These are phyloP conservation scores for Ehretia macrophylla DNA, from an alignment of 257 asterid species.

Conservation along the genomic window DNA sequence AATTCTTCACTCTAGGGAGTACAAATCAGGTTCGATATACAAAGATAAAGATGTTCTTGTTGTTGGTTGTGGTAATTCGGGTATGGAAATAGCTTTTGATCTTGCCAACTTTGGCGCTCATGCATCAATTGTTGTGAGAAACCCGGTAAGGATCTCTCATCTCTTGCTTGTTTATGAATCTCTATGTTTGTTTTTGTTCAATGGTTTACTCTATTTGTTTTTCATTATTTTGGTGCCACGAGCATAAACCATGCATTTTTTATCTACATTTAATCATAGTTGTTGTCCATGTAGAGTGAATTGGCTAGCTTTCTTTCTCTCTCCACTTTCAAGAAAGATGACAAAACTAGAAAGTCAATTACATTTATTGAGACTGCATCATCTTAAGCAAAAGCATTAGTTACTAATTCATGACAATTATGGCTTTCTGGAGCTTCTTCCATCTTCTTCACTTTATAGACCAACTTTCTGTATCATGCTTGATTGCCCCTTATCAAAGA, in stretches of 20 bases:
- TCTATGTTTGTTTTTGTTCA: not conserved
- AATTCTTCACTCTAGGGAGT: conserved; percentile 34
- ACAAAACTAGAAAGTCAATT: too few relatives aligned
- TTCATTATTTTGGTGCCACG: not conserved
- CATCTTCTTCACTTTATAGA: too few relatives aligned
- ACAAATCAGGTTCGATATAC: conserved; percentile 26
- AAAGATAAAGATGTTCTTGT: conserved; percentile 31
- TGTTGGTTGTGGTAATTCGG: conserved; percentile 70
- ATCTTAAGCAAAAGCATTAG: too few relatives aligned
- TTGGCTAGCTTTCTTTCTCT: too few relatives aligned
- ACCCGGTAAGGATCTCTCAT: conserved; percentile 42
- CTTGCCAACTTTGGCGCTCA: conserved; percentile 36
- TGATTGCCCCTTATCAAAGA: too few relatives aligned
- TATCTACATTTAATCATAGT: too few relatives aligned
- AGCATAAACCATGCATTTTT: not conserved
- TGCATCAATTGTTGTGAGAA: conserved; percentile 40
- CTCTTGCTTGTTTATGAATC: not conserved
- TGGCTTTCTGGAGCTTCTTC: too few relatives aligned
- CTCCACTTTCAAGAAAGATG: too few relatives aligned
- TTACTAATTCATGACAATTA: too few relatives aligned
- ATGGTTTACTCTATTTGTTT: not conserved
- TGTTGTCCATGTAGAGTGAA: too few relatives aligned
- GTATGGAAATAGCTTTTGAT: conserved; percentile 70
- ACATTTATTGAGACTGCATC: too few relatives aligned
- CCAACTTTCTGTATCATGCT: too few relatives aligned